phyloP scores from a whole-genome alignment of 345 rosid species.

The Ceriops decandra region DNA sequence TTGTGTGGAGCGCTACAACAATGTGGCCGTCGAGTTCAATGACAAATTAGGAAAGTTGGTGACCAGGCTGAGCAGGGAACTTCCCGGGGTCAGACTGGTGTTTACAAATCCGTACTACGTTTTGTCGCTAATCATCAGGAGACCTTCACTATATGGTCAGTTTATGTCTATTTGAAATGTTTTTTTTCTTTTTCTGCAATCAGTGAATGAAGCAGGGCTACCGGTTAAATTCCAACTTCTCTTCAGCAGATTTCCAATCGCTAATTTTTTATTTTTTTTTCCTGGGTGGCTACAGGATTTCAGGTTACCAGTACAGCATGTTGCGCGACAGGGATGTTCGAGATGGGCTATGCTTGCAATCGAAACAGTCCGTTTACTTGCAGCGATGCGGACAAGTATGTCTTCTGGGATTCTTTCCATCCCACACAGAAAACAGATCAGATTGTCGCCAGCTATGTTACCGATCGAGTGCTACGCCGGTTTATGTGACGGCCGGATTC shows the following conservation, averaged over 20 bases:
- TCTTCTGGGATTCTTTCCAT: slow-evolving; percentile 81
- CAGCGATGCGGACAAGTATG: slow-evolving; percentile 50
- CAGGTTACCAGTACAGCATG: slow-evolving; percentile 48
- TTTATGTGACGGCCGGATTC: slow-evolving; percentile 16
- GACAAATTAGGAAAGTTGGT: slow-evolving; percentile 33
- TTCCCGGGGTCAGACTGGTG: slow-evolving; percentile 42
- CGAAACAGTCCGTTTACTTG: slow-evolving; percentile 44
- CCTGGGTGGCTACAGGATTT: slow-evolving; percentile 36
- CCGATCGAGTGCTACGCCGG: slow-evolving; percentile 31
- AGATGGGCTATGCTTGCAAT: slow-evolving; percentile 71
- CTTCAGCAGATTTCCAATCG: too few relatives aligned
- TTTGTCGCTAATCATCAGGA: slow-evolving; percentile 36
- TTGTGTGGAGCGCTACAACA: slow-evolving; percentile 43
- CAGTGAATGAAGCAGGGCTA: background rate
- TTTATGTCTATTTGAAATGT: background rate
- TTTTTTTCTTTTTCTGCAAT: too few relatives aligned
- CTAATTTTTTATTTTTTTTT: background rate
- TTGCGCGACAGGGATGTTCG: slow-evolving; percentile 78
- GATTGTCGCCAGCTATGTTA: slow-evolving; percentile 43
- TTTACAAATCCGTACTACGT: slow-evolving; percentile 31
- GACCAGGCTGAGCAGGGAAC: slow-evolving; percentile 37
- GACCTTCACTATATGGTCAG: slow-evolving; percentile 45
- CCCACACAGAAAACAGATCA: slow-evolving; percentile 60
- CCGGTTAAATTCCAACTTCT: too few relatives aligned
- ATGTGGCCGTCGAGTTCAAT: slow-evolving; percentile 48